These are phyloP conservation scores for Panicum miliaceum DNA, from an alignment of 176 grass and related monocot genomes.

Conservation along the genomic window DNA sequence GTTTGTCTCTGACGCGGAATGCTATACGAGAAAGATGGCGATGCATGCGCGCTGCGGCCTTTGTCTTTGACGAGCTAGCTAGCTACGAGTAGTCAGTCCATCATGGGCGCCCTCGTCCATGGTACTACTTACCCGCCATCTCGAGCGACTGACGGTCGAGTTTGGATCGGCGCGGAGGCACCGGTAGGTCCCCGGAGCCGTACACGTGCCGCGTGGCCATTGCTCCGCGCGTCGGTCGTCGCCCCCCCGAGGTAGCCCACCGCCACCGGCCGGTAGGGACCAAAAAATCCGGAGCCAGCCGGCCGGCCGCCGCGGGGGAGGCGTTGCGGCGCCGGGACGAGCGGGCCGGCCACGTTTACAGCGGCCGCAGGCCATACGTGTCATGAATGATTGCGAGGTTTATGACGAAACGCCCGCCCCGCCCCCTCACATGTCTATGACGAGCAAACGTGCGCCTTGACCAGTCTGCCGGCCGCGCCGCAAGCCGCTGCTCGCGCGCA, in stretches of 20 bases:
- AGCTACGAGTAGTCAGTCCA: neutral
- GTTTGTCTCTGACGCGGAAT: neutral
- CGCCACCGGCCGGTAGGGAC: neutral
- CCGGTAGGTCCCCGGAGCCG: conserved; percentile 10
- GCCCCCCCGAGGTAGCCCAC: neutral
- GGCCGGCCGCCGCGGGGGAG: neutral
- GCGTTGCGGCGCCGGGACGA: conserved; percentile 36
- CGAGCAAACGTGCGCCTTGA: neutral
- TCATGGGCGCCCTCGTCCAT: neutral
- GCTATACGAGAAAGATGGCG: neutral
- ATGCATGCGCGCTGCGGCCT: neutral
- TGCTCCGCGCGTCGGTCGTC: conserved; percentile 25
- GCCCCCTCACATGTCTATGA: neutral
- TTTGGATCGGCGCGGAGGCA: conserved; percentile 32
- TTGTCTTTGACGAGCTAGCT: neutral
- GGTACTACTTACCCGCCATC: conserved; percentile 3
- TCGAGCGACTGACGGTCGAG: neutral
- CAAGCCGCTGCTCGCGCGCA: neutral
- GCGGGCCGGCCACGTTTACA: conserved; percentile 34
- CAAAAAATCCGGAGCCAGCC: neutral
- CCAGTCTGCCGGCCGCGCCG: conserved; percentile 12
- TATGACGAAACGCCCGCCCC: neutral
- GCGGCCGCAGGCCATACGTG: conserved; percentile 50
- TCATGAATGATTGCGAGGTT: conserved; percentile 45
- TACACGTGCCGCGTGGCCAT: conserved; percentile 38